These are phyloP conservation scores for Mycena maculata DNA, from an alignment of 768 basidiomycete species.

Conservation along the genomic window DNA sequence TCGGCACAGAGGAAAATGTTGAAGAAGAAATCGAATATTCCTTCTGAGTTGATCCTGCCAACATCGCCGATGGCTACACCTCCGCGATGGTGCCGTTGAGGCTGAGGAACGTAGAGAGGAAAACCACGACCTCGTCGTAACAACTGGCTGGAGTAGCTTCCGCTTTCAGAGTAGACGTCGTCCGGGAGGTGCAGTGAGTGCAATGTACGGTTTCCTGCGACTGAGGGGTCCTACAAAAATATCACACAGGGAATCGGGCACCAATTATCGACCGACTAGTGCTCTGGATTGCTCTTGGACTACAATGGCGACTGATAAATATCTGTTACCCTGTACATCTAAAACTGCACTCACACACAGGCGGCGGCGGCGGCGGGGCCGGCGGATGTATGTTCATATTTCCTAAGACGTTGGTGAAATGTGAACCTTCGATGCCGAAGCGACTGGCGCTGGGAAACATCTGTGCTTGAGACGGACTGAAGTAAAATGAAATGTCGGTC, in stretches of 20 bases:
- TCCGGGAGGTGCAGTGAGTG: not conserved
- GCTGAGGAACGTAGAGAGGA: constrained; percentile 35
- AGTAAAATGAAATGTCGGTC: too few species aligned
- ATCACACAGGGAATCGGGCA: not conserved
- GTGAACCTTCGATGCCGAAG: not conserved
- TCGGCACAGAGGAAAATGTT: too few species aligned
- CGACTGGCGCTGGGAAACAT: not conserved
- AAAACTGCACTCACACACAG: too few species aligned
- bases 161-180: constrained; percentile 1
- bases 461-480: not conserved
- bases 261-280: not conserved
- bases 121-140: constrained; percentile 38
- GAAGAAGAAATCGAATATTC: too few species aligned
- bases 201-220: not conserved
- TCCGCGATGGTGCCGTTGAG: not conserved
- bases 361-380: too few species aligned
- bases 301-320: too few species aligned
- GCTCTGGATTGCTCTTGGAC: too few species aligned
- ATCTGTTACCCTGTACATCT: too few species aligned
- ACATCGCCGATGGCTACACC: too few species aligned
- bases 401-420: not conserved
- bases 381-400: not conserved
- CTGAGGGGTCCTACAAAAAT: not conserved
- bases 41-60: too few species aligned
- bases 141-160: not conserved